Base-by-base conservation (phyloP, 2,329 filamentous ascomycete species). In the Metarhizium rileyi region DNA sequence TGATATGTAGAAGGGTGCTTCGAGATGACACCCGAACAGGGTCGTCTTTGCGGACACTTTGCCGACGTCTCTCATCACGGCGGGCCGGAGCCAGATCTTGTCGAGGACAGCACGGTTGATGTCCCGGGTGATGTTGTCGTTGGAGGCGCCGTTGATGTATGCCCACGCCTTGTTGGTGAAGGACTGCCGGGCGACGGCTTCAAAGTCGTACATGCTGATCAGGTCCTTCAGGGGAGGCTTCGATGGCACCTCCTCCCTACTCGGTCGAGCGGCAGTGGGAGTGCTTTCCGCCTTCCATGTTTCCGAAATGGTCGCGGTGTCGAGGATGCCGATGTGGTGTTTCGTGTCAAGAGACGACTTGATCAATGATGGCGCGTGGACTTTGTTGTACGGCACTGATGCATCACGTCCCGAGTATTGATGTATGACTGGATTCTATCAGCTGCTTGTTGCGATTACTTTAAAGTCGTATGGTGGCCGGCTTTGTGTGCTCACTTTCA, bases 201-300 rank as follows among this genome's bases (percentile, higher is more conserved):
- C 59, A 48, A 63, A 61, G 48, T 62, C 60, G 33, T 59, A 42
- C 1, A 58, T 44, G 50, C 55, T 62, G 52, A 63, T 57, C 7
- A 63, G 52, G 1, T 50, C 51, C 4, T 52, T 43, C 3, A 62
- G 45, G 0, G 50, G 51, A 0, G 52, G 51, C 20, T 53, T 57
- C 8, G 26, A 28, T 27, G 30, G n/a, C 2, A 10, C 46, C 7
- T 20, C 5, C 23, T 5, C 2, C n/a, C n/a, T 35, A 3, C 12
- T 38, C 25, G 5, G 35, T n/a, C n/a, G n/a, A n/a, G n/a, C n/a
- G n/a, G 10, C 9, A 23, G 38, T 7, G 38, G 38, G 22, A 8
- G 20, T 42, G n/a, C 5, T 27, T 33, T 14, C 12, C 20, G 2
- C 4, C 18, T 7, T 25, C 22, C 38, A 42, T 16, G 12, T 22